A percentile compares a stretch with the other conserved stretches of the same genome.
phyloP scores from a whole-genome alignment of 2,329 filamentous ascomycete genomes.

The Penicillium sp. region DNA sequence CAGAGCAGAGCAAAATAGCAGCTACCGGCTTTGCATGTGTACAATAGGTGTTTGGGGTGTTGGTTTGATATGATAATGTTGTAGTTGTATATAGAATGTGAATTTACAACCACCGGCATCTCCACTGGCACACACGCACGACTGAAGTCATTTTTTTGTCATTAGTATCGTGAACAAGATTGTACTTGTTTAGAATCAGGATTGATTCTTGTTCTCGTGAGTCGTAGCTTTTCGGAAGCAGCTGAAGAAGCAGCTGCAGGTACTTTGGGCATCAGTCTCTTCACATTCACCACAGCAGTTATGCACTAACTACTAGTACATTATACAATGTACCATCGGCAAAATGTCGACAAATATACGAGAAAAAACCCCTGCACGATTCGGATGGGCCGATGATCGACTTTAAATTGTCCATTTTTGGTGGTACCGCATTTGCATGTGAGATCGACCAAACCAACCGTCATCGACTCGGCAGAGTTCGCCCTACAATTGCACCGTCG shows the following conservation, averaged over 20 bases:
- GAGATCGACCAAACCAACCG: slow-evolving; percentile 28
- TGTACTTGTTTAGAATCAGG: not conserved
- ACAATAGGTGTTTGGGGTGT: slow-evolving; percentile 1
- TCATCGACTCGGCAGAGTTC: slow-evolving; percentile 11
- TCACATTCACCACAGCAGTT: no score
- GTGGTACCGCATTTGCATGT: slow-evolving; percentile 23
- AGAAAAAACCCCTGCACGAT: no score
- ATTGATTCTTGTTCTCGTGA: not conserved
- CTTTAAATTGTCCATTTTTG: not conserved
- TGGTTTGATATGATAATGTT: not conserved
- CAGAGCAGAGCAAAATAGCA: no score
- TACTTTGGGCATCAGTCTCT: not conserved
- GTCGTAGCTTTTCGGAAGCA: not conserved
- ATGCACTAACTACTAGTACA: not conserved
- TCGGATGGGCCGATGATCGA: not conserved
- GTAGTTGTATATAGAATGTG: not conserved
- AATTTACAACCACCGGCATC: not conserved
- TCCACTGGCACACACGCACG: not conserved
- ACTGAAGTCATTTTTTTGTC: no score
- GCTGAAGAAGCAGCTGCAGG: not conserved
- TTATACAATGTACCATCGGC: not conserved
- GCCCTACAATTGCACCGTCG: not conserved
- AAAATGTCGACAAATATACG: not conserved
- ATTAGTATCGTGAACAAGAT: no score
- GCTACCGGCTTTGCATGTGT: slow-evolving; percentile 6